Evolutionary conservation across 129 eudicot species (phyloP).

Genomic region (Artemisia tridentata): DNA sequence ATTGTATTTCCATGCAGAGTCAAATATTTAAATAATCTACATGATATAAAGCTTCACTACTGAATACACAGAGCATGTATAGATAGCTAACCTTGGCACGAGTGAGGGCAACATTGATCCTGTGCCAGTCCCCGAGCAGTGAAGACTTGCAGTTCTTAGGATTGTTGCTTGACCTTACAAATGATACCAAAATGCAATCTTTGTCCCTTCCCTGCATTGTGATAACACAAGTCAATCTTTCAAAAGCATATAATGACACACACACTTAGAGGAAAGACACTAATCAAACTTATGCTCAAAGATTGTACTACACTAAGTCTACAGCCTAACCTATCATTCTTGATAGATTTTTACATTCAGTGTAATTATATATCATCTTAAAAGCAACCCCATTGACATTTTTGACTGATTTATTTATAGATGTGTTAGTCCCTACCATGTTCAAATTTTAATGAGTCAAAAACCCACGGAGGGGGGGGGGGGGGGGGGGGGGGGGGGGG

Average conservation of each 20-base stretch:
- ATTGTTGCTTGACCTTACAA: slow-evolving; percentile 74
- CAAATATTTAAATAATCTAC: background rate
- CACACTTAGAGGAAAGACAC: background rate
- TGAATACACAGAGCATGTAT: background rate
- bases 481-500: too few species aligned
- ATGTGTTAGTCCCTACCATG: too few species aligned
- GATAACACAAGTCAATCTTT: slow-evolving; percentile 8
- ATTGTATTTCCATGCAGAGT: background rate
- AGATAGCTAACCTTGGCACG: slow-evolving; percentile 82
- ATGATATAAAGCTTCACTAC: background rate
- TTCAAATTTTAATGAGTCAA: too few species aligned
- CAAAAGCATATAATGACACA: background rate
- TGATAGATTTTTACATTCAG: background rate
- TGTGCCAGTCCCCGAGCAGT: slow-evolving; percentile 93
- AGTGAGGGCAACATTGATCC: slow-evolving; percentile 96
- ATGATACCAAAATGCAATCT: slow-evolving; percentile 90
- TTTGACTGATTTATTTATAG: too few species aligned
- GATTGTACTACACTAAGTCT: background rate
- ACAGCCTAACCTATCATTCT: background rate
- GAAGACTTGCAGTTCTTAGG: slow-evolving; percentile 71
- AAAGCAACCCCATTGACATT: background rate
- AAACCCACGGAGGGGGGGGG: too few species aligned
- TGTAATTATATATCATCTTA: background rate
- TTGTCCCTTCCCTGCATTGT: slow-evolving; percentile 88
- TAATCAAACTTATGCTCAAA: background rate